phyloP scores from a whole-genome alignment of 495 filamentous ascomycete species.

The Neurospora sp. region DNA sequence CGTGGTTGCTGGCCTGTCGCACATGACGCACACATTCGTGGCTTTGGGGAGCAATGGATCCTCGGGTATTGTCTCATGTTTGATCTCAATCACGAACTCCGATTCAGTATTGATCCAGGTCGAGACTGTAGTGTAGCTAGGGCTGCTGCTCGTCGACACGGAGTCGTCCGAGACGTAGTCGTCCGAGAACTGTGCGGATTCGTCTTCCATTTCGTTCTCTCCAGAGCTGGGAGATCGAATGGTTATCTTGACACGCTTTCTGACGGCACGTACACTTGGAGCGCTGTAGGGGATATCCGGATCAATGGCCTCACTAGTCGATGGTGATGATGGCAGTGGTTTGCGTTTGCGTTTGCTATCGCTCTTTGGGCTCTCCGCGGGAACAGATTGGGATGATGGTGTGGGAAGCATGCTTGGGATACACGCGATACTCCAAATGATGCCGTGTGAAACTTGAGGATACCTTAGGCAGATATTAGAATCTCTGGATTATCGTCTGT shows the following conservation, averaged over 20 bases:
- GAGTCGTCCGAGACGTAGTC: background rate
- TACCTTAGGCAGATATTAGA: background rate
- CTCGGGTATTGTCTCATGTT: background rate
- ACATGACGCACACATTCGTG: background rate
- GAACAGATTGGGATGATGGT: background rate
- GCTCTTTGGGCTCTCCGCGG: background rate
- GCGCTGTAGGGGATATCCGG: background rate
- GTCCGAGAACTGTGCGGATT: background rate
- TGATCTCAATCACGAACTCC: background rate
- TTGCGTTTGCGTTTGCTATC: background rate
- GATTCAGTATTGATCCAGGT: background rate
- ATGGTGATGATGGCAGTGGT: background rate
- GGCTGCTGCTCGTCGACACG: background rate
- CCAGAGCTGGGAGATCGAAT: background rate
- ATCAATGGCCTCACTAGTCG: background rate
- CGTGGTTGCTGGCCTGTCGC: background rate
- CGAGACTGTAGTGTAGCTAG: background rate
- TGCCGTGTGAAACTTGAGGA: background rate
- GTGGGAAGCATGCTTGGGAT: background rate
- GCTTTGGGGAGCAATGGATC: background rate
- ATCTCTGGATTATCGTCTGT: background rate
- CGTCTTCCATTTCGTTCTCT: background rate
- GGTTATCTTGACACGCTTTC: background rate
- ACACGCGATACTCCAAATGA: background rate
- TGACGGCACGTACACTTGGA: background rate